A percentile compares a stretch with the other conserved stretches of the same genome.
Evolutionary conservation across 805 yeast species (phyloP).

Genomic region (Nakazawaea populi): DNA sequence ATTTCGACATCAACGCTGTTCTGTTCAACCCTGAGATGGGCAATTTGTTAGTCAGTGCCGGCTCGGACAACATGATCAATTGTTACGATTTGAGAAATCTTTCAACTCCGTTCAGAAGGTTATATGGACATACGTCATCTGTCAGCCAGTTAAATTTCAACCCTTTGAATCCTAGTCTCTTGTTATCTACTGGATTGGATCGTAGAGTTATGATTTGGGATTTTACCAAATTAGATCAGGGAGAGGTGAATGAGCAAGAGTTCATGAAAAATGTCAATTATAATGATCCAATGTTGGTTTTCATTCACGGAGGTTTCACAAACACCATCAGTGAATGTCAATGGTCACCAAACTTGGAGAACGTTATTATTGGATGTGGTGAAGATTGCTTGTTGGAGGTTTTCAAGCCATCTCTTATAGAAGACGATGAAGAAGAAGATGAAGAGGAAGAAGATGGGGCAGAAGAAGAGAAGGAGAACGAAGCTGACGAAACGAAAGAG

Average conservation of each 20-base stretch:
- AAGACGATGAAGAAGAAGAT: constrained; percentile 30
- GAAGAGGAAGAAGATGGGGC: constrained; percentile 36
- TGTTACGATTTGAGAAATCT: constrained; percentile 73
- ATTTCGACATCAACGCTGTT: constrained; percentile 57
- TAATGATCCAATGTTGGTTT: constrained; percentile 71
- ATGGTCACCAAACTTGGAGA: constrained; percentile 56
- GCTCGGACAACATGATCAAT: constrained; percentile 67
- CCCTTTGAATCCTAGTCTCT: constrained; percentile 39
- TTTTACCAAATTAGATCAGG: constrained; percentile 49
- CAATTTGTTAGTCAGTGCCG: constrained; percentile 67
- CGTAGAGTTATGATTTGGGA: constrained; percentile 76
- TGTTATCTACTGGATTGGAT: constrained; percentile 56
- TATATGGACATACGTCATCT: constrained; percentile 60
- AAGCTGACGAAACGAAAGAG: constrained; percentile 9
- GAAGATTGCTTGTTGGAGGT: constrained; percentile 73
- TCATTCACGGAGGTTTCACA: constrained; percentile 87
- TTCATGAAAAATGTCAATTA: constrained; percentile 46
- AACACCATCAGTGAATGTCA: constrained; percentile 59
- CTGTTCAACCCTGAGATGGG: constrained; percentile 53
- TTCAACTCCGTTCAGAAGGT: constrained; percentile 47
- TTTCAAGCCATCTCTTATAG: constrained; percentile 61
- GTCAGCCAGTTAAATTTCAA: constrained; percentile 53
- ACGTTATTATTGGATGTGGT: constrained; percentile 61
- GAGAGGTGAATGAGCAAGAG: constrained; percentile 47
- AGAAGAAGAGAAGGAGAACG: constrained; percentile 6